Percentiles rank a stretch among this genome's conserved stretches.
These are phyloP conservation scores for Paecilomyces variotii DNA, from an alignment of 2,329 filamentous ascomycete genomes.

Conservation along the genomic window DNA sequence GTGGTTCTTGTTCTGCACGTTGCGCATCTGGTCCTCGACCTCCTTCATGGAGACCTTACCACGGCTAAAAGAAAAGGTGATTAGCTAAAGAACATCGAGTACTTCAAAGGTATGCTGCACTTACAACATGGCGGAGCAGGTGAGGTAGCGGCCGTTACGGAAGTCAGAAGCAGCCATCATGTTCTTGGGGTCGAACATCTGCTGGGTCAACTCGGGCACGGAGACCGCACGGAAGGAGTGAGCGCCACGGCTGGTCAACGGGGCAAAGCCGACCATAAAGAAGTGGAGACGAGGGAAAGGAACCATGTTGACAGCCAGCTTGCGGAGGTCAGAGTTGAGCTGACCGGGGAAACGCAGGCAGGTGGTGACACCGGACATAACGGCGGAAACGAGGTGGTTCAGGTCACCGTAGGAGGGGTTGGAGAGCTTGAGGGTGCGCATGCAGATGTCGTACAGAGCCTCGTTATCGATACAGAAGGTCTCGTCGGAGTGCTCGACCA, in stretches of 20 bases:
- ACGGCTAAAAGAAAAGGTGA: constrained; percentile 51
- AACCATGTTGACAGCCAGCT: constrained; percentile 99
- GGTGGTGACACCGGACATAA: constrained; percentile 99
- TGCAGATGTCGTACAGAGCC: constrained; percentile 99
- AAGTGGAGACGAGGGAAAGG: constrained; percentile 99
- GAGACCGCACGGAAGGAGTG: constrained; percentile 96
- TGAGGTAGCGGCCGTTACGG: constrained; percentile 99
- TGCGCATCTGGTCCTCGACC: constrained; percentile 99
- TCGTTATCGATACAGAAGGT: constrained; percentile 99
- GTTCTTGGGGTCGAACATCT: constrained; percentile 99
- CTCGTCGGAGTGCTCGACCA: constrained; percentile 99
- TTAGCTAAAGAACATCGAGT: constrained; percentile 20
- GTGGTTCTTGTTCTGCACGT: constrained; percentile 99
- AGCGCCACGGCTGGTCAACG: constrained; percentile 85
- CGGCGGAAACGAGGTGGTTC: constrained; percentile 98
- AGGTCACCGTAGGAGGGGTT: constrained; percentile 98
- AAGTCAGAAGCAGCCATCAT: constrained; percentile 99
- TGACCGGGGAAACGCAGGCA: constrained; percentile 98
- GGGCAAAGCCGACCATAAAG: constrained; percentile 99
- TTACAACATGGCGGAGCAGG: constrained; percentile 95
- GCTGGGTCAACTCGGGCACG: constrained; percentile 97
- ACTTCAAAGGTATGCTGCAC: constrained; percentile 21
- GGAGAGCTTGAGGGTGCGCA: constrained; percentile 97
- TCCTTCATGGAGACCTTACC: constrained; percentile 99
- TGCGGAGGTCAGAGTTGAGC: constrained; percentile 99